Conservation (phyloP, 441 rosid genomes). For the Pelargonium australe region DNA sequence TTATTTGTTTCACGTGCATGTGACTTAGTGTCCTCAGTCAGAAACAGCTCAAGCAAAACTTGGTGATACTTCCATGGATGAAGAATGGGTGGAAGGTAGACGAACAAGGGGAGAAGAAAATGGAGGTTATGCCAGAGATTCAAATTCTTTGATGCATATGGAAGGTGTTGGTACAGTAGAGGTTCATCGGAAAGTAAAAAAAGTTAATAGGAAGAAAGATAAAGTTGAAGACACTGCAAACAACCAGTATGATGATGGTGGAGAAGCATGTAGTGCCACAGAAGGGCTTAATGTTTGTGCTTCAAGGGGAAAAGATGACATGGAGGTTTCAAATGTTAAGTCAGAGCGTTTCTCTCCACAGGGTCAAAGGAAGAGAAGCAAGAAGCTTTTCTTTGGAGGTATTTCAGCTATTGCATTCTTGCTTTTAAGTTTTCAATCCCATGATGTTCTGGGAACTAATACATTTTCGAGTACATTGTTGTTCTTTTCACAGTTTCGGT, state of each 20-base stretch:
- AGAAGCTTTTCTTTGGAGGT: slow-evolving; percentile 59
- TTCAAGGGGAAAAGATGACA: slow-evolving; percentile 34
- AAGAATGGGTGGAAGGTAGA: slow-evolving; percentile 39
- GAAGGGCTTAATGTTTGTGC: slow-evolving; percentile 47
- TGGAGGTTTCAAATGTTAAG: slow-evolving; percentile 41
- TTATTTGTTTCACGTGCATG: slow-evolving; percentile 21
- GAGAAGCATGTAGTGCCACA: slow-evolving; percentile 73
- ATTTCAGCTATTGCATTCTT: slow-evolving; percentile 6
- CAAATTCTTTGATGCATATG: slow-evolving; percentile 38
- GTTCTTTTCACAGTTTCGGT: slow-evolving; percentile 23
- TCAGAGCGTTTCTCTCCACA: slow-evolving; percentile 30
- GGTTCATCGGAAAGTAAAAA: slow-evolving; percentile 40
- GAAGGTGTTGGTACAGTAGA: slow-evolving; percentile 63
- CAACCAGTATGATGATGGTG: slow-evolving; percentile 56
- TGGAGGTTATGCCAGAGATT: slow-evolving; percentile 37
- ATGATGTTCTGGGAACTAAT: slow-evolving; percentile 14
- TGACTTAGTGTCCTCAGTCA: slow-evolving; percentile 33
- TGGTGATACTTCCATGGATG: slow-evolving; percentile 34
- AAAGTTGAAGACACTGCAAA: slow-evolving; percentile 46
- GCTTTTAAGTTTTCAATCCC: slow-evolving; percentile 8
- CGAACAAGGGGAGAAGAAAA: slow-evolving; percentile 34
- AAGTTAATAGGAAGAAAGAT: slow-evolving; percentile 41
- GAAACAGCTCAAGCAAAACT: slow-evolving; percentile 38
- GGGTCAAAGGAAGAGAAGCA: slow-evolving; percentile 44
- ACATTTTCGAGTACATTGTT: background rate